A percentile compares a stretch with the other conserved stretches of the same genome.
Evolutionary conservation across 305 asterid genomes (phyloP).

Genomic region (Lippia alba): DNA sequence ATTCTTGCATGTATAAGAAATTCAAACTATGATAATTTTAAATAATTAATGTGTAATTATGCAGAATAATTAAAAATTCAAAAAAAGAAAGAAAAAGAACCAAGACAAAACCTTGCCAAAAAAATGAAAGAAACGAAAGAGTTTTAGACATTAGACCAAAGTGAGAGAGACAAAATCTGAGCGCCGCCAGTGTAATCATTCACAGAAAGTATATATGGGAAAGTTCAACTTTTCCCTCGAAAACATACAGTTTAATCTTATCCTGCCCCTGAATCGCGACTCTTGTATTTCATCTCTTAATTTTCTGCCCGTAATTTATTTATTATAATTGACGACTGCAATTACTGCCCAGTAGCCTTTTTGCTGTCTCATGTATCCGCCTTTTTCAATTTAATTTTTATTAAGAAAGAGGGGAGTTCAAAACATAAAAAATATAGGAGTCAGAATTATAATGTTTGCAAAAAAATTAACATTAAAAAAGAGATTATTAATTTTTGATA

Average conservation of each 20-base stretch:
- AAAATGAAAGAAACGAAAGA: conserved; percentile 33
- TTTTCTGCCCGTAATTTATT: background rate
- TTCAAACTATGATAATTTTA: too few species aligned
- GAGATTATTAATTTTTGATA: too few species aligned
- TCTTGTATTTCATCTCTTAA: conserved; percentile 26
- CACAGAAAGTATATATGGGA: background rate
- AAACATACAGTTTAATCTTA: background rate
- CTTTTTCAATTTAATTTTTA: too few species aligned
- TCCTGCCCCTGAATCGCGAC: conserved; percentile 38
- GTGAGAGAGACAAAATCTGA: conserved; percentile 57
- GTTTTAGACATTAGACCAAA: conserved; percentile 34
- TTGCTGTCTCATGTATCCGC: conserved; percentile 22
- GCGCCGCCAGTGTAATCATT: conserved; percentile 64
- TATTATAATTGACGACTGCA: conserved; percentile 27
- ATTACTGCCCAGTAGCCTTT: conserved; percentile 23
- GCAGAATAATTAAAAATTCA: too few species aligned
- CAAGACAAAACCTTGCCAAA: conserved; percentile 20
- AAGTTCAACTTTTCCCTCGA: too few species aligned
- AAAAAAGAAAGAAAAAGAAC: too few species aligned
- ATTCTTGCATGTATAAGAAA: too few species aligned
- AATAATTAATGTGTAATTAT: too few species aligned
- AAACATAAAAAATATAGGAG: too few species aligned
- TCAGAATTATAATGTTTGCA: too few species aligned
- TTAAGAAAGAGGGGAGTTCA: too few species aligned
- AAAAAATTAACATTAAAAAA: too few species aligned